Base-by-base conservation (phyloP, 805 yeast species). In the Candida multigemmis region DNA sequence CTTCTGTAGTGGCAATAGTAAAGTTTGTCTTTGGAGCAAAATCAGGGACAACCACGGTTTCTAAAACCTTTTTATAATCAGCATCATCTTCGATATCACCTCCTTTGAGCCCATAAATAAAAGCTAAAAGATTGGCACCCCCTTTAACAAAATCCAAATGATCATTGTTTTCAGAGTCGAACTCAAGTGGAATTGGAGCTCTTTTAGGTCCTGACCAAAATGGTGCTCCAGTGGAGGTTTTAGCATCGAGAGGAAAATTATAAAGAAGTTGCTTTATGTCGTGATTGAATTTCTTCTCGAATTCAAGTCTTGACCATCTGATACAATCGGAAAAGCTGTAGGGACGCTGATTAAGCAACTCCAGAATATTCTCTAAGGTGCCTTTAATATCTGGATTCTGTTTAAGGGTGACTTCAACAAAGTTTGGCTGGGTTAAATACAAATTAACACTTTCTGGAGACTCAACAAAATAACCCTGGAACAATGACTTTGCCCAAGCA, bases 131-230 rank as follows among this genome's bases (percentile, higher is more conserved):
- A 48, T 85, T 84, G 2, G 98, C 97, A 30, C 79, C 97, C 10
- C 83, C 94, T 29, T 77, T 77, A 30, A 91, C 62, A 46, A 89
- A 91, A 42, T 81, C 73, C 50, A 77, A 70, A 52, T 89, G 96
- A 42, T 84, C 81, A 8, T 67, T 65, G 48, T 85, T 74, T 43
- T 74, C 61, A 40, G 80, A 65, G 47, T 86, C 89, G 50, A 91
- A 86, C 9, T 38, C 63, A 36, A 86, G 66, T n/a, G 95, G 84
- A 23, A 68, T 71, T 25, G 99, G 99, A 12, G 95, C 94, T 53
- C 97, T 77, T 60, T 91, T 91, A 18, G 97, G 91, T 30, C 96
- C 96, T 12, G 94, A 74, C 99, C 99, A 91, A 59, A 91, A 91
- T 41, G 93, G 91, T 17, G 78, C 86, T 30, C 98, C 98, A 26